Percentiles rank a stretch among this genome's conserved stretches.
phyloP scores from a whole-genome alignment of 768 basidiomycete species.

The Kwoniella europaea region DNA sequence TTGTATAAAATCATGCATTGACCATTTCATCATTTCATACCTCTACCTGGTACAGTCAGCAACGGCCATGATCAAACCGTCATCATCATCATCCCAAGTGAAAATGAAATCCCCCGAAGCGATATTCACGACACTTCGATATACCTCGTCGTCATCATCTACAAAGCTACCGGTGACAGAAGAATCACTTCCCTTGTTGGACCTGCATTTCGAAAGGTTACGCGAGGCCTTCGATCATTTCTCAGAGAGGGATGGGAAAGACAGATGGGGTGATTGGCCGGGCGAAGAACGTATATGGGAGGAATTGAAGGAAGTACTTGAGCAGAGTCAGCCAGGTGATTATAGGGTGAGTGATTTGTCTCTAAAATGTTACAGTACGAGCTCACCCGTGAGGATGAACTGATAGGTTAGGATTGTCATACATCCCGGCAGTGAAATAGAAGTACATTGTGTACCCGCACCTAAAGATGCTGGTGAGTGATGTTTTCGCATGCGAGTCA shows the following conservation, averaged over 20 bases:
- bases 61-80: not conserved
- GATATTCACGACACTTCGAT: conserved; percentile 50
- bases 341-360: conserved; percentile 37
- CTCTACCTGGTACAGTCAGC: not conserved
- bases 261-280: conserved; percentile 41
- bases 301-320: conserved; percentile 14
- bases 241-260: conserved; percentile 20
- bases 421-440: conserved; percentile 24
- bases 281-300: conserved; percentile 43
- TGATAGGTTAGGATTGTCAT: conserved; percentile 41
- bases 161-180: conserved; percentile 11
- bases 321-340: conserved; percentile 31
- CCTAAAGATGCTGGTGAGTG: conserved; percentile 31
- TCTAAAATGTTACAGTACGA: not conserved
- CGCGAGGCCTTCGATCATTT: conserved; percentile 39
- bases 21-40: not conserved
- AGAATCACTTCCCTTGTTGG: conserved; percentile 34
- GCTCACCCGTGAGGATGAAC: not conserved
- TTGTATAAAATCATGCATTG: conserved; percentile 3
- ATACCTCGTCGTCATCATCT: conserved; percentile 26
- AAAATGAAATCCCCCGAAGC: conserved; percentile 10
- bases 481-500: not conserved
- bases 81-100: no score
- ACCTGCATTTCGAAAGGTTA: conserved; percentile 39
- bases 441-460: conserved; percentile 38